phyloP scores from a whole-genome alignment of 148 eudicot species.

The Vaccinium myrtillus region DNA sequence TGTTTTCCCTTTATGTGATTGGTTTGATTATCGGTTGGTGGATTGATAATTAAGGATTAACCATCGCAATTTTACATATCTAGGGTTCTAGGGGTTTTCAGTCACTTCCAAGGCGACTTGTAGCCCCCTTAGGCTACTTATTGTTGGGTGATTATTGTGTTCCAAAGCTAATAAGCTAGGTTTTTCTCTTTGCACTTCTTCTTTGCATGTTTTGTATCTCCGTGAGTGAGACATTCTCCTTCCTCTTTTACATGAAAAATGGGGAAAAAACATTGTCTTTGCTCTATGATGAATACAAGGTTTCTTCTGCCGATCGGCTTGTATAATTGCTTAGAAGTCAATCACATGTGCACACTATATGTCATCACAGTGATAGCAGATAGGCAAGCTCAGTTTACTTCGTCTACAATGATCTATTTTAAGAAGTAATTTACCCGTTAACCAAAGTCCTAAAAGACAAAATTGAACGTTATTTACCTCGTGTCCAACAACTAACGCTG shows the following conservation, averaged over 20 bases:
- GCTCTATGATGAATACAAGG: neutral
- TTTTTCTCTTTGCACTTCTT: neutral
- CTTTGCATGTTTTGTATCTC: neutral
- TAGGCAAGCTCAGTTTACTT: neutral
- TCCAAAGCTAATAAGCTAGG: neutral
- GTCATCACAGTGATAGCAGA: neutral
- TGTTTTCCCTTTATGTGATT: no score
- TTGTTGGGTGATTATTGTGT: neutral
- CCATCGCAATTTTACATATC: no score
- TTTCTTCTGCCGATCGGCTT: neutral
- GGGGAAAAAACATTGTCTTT: no score
- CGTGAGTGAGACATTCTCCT: neutral
- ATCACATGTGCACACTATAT: neutral
- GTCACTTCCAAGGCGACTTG: neutral
- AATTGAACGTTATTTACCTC: slow-evolving; percentile 53
- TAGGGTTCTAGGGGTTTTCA: no score
- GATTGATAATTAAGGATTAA: no score
- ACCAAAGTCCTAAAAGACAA: neutral
- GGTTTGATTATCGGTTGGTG: no score
- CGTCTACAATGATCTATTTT: neutral
- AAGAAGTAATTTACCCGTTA: neutral
- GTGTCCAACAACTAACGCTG: slow-evolving; percentile 66
- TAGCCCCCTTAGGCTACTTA: neutral
- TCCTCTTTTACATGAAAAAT: neutral
- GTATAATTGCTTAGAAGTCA: neutral